Conservation (phyloP, 768 basidiomycete species). For the Phanerochaete carnosa region DNA sequence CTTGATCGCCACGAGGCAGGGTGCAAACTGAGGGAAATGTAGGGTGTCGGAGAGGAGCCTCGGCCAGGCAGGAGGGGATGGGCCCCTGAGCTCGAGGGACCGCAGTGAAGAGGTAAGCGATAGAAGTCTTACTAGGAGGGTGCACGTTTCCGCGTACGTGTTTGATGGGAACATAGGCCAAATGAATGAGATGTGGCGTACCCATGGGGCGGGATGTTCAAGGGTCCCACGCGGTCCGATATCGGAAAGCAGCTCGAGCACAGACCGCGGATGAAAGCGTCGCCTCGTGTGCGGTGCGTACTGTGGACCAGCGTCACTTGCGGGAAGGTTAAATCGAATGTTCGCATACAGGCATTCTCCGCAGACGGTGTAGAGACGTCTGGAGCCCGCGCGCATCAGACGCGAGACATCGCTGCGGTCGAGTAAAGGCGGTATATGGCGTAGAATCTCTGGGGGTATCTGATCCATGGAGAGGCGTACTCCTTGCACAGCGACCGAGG, state of each 20-base stretch:
- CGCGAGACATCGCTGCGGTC: not conserved
- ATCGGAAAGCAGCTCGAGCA: not conserved
- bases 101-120: not conserved
- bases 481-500: not conserved
- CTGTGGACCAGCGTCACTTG: not conserved
- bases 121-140: not conserved
- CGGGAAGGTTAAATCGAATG: not conserved
- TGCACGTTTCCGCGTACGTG: not conserved
- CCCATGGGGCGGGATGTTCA: not conserved
- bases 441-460: constrained; percentile 10
- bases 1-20: constrained; percentile 21
- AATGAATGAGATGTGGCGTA: constrained; percentile 4
- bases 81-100: constrained; percentile 4
- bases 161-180: not conserved
- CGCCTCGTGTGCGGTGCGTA: not conserved
- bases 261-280: not conserved
- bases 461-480: not conserved
- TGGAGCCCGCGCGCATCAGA: not conserved
- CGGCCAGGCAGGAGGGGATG: not conserved
- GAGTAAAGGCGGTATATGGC: constrained; percentile 3
- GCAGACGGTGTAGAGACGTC: not conserved
- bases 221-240: not conserved
- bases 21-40: constrained; percentile 12
- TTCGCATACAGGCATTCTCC: not conserved
- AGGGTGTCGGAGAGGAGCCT: not conserved